phyloP scores from a whole-genome alignment of 495 filamentous ascomycete genomes.

The Cercophora sp. region DNA sequence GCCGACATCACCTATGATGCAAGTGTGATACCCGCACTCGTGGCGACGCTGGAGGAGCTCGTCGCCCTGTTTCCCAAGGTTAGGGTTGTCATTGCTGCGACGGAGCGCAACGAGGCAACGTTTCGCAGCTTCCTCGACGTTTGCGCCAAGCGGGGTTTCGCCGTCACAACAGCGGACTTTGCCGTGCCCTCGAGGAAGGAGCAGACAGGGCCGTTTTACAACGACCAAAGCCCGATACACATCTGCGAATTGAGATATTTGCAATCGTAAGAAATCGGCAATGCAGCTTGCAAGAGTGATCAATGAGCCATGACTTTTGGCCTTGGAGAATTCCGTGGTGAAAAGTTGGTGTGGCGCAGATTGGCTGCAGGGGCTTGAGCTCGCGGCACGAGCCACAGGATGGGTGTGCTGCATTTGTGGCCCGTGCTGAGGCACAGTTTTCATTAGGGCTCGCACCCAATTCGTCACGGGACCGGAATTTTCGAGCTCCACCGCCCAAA shows the following conservation, averaged over 20 bases:
- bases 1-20: conserved; percentile 52
- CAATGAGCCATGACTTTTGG: too few species aligned
- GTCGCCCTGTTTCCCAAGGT: conserved; percentile 31
- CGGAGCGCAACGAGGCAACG: conserved; percentile 44
- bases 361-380: too few species aligned
- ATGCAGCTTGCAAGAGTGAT: background rate
- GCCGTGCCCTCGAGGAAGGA: conserved; percentile 27
- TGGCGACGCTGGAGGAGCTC: conserved; percentile 44
- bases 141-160: conserved; percentile 31
- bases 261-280: background rate
- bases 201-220: conserved; percentile 50
- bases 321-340: too few species aligned
- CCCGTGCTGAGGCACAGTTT: too few species aligned
- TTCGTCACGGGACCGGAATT: conserved; percentile 25
- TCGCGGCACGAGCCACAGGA: conserved; percentile 17
- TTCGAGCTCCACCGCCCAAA: conserved; percentile 22
- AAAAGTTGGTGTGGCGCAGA: too few species aligned
- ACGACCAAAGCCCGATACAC: conserved; percentile 38
- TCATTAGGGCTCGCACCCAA: conserved; percentile 35
- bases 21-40: conserved; percentile 39
- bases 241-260: conserved; percentile 32
- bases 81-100: conserved; percentile 43
- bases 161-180: conserved; percentile 33
- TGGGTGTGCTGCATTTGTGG: too few species aligned
- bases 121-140: conserved; percentile 39